phyloP scores from a whole-genome alignment of 2,329 filamentous ascomycete species.

The Penicillium sp. region DNA sequence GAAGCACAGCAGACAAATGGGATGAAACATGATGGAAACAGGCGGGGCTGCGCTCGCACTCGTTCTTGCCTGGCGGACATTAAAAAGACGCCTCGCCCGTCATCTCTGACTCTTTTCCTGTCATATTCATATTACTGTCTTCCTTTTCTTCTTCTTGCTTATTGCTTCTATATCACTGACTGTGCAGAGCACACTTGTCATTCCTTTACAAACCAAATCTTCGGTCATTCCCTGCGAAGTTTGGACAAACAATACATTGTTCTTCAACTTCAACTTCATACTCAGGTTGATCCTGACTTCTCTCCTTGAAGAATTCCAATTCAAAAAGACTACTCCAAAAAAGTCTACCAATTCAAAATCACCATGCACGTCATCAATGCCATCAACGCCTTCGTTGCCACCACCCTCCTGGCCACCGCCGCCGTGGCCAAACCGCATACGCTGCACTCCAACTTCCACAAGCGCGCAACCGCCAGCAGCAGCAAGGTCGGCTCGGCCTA shows the following conservation, averaged over 20 bases:
- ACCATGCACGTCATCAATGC: constrained; percentile 39
- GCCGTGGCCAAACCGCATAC: constrained; percentile 30
- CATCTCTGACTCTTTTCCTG: not conserved
- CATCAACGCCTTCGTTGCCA: constrained; percentile 31
- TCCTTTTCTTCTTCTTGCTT: not conserved
- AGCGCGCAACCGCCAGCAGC: constrained; percentile 21
- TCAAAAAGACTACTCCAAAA: too few species aligned
- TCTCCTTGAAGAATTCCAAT: too few species aligned
- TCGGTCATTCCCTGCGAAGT: constrained; percentile 12
- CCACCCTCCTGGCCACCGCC: constrained; percentile 25
- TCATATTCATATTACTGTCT: not conserved
- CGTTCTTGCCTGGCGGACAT: not conserved
- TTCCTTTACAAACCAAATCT: constrained; percentile 7
- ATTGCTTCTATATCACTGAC: not conserved
- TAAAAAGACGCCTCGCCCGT: constrained; percentile 5
- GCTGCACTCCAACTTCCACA: constrained; percentile 14
- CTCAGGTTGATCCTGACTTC: constrained; percentile 10
- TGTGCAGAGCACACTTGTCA: constrained; percentile 11
- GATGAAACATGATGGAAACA: not conserved
- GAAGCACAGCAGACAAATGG: not conserved
- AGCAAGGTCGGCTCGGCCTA: constrained; percentile 27
- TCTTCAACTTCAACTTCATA: not conserved
- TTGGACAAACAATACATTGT: not conserved
- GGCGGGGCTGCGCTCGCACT: not conserved
- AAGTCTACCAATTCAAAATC: too few species aligned